Evolutionary conservation across 805 yeast genomes (phyloP).

Genomic region (Ogataea pini): DNA sequence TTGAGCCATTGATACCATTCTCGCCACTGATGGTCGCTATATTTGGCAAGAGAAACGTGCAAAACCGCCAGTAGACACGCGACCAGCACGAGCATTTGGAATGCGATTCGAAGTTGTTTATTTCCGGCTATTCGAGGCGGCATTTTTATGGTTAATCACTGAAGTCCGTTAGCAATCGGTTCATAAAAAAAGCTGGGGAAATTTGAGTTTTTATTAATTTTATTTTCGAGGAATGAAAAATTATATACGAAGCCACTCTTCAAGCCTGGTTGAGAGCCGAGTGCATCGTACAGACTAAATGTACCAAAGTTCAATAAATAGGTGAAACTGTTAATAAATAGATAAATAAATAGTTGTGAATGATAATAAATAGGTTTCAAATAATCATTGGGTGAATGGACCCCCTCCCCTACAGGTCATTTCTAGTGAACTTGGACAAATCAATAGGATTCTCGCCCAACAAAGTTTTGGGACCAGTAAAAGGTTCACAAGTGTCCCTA

Average conservation of each 20-base stretch:
- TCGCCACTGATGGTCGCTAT: conserved; percentile 1
- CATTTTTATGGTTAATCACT: not conserved
- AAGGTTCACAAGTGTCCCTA: conserved; percentile 77
- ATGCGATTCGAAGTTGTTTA: not conserved
- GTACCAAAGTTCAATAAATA: too few relatives aligned
- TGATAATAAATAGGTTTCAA: conserved; percentile 3
- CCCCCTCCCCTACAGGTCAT: conserved; percentile 50
- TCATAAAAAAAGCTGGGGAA: not conserved
- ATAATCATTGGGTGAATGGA: conserved; percentile 10
- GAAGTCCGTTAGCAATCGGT: not conserved
- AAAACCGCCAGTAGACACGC: not conserved
- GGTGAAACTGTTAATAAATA: not conserved
- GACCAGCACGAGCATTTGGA: not conserved
- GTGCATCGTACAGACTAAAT: too few relatives aligned
- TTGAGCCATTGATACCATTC: conserved; percentile 3
- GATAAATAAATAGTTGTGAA: not conserved
- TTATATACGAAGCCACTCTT: conserved; percentile 1
- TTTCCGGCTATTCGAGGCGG: not conserved
- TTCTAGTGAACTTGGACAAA: conserved; percentile 68
- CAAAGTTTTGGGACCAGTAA: conserved; percentile 65
- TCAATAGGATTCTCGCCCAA: conserved; percentile 63
- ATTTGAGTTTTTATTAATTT: not conserved
- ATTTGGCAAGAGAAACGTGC: not conserved
- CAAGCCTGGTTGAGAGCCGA: not conserved
- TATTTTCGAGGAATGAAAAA: not conserved